phyloP scores from a whole-genome alignment of 768 basidiomycete genomes.

The Naganishia friedmannii region DNA sequence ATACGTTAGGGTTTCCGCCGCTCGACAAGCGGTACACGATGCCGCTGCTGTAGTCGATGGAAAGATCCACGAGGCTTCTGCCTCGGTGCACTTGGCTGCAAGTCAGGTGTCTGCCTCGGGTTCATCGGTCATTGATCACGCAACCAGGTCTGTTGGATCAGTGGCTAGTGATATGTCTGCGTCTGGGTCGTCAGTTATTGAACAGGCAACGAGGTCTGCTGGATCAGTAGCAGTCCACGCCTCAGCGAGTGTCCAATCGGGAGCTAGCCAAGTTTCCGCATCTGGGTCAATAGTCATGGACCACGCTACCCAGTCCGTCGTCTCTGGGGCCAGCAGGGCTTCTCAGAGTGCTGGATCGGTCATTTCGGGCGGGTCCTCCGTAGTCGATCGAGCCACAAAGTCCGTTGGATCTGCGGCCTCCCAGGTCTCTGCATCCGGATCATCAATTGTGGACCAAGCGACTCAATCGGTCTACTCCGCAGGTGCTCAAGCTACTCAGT shows the following conservation, averaged over 20 bases:
- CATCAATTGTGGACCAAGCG: neutral
- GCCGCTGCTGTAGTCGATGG: neutral
- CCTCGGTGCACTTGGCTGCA: neutral
- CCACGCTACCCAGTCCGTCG: neutral
- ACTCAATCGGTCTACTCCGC: neutral
- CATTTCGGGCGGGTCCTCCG: neutral
- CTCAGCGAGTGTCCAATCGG: neutral
- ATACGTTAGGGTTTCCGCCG: neutral
- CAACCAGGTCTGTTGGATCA: constrained; percentile 9
- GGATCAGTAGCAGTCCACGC: neutral
- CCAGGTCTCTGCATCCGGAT: neutral
- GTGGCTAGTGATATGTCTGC: neutral
- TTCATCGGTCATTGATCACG: neutral
- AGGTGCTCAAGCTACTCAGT: constrained; percentile 8
- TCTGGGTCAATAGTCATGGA: neutral
- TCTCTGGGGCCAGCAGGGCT: neutral
- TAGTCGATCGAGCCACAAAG: neutral
- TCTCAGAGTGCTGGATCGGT: too few relatives aligned
- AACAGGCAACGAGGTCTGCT: neutral
- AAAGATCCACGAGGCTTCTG: neutral
- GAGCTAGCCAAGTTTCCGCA: neutral
- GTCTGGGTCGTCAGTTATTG: neutral
- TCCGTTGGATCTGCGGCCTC: neutral
- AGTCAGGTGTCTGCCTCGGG: constrained; percentile 1
- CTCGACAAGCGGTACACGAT: too few relatives aligned